phyloP scores from a whole-genome alignment of 106 monocot species.

The Phalaenopsis equestris region DNA sequence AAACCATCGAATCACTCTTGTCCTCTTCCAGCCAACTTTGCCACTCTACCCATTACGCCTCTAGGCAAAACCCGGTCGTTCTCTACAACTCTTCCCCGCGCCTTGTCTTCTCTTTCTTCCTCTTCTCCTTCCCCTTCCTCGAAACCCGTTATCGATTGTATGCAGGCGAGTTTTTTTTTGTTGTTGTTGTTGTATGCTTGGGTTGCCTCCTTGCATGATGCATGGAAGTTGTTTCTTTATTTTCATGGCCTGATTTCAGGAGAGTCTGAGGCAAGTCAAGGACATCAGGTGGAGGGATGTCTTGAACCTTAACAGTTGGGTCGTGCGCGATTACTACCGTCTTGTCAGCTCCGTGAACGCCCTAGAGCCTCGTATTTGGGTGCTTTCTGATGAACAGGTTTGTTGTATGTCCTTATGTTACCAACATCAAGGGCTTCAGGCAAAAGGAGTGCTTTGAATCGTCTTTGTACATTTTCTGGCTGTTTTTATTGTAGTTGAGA shows the following conservation, averaged over 20 bases:
- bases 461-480: background rate
- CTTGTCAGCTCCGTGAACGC: slow-evolving; percentile 68
- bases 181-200: background rate
- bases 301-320: slow-evolving; percentile 80
- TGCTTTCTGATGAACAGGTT: slow-evolving; percentile 82
- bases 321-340: slow-evolving; percentile 83
- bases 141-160: background rate
- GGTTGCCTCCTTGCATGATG: background rate
- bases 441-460: background rate
- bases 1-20: background rate
- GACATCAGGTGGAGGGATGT: slow-evolving; percentile 61
- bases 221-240: background rate
- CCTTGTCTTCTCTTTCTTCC: background rate
- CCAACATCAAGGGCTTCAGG: background rate
- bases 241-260: slow-evolving; percentile 17
- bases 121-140: background rate
- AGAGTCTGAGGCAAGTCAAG: slow-evolving; percentile 12
- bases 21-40: background rate
- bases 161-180: background rate
- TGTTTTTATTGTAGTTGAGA: slow-evolving; percentile 33
- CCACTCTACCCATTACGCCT: background rate
- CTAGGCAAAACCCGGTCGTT: background rate
- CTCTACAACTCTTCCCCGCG: background rate
- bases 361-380: slow-evolving; percentile 35
- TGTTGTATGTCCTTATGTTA: background rate